Evolutionary conservation across 441 rosid species (phyloP).

Genomic region (Euphorbia corollata): DNA sequence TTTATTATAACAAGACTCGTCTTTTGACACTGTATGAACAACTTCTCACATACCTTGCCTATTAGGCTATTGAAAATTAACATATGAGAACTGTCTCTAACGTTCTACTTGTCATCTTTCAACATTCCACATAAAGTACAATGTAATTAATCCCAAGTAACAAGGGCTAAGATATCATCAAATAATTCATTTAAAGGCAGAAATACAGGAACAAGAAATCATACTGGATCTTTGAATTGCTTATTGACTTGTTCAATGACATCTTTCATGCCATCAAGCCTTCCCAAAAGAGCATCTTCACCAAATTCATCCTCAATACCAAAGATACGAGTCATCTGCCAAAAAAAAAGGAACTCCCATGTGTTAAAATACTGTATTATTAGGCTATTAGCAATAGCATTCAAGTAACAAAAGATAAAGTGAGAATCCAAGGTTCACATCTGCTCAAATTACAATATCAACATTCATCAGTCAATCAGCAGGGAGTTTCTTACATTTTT

Average conservation of each 20-base stretch:
- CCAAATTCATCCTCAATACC: constrained; percentile 88
- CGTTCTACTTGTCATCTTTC: too few species aligned
- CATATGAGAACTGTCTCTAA: too few species aligned
- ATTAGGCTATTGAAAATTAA: background rate
- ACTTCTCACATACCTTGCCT: background rate
- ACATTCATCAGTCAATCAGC: background rate
- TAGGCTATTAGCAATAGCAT: background rate
- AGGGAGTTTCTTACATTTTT: background rate
- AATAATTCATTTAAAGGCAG: background rate
- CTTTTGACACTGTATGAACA: background rate
- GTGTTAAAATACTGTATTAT: background rate
- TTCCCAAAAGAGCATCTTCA: constrained; percentile 93
- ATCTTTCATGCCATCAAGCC: constrained; percentile 97
- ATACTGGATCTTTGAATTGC: constrained; percentile 95
- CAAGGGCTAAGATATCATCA: background rate
- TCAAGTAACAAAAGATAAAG: background rate
- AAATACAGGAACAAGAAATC: constrained; percentile 21
- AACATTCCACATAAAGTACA: too few species aligned
- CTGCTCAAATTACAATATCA: constrained; percentile 2
- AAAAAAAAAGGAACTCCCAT: constrained; percentile 14
- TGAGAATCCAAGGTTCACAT: background rate
- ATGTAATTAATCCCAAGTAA: background rate
- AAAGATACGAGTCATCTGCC: constrained; percentile 77
- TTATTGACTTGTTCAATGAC: constrained; percentile 91
- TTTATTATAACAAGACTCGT: background rate